phyloP scores from a whole-genome alignment of 139 green algal species.

The Deuterostichococcus epilithicus region DNA sequence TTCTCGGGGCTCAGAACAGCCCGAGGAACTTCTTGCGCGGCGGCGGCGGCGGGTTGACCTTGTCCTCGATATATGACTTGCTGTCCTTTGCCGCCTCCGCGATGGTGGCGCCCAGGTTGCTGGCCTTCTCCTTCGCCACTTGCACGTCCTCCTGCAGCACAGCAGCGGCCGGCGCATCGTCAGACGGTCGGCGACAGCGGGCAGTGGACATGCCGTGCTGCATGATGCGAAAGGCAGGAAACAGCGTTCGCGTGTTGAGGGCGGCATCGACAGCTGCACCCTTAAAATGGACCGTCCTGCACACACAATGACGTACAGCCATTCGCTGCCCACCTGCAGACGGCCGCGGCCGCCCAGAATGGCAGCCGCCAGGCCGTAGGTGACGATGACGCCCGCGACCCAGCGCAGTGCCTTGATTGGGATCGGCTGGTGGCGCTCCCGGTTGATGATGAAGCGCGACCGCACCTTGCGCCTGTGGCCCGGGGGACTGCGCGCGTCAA shows the following conservation, averaged over 20 bases:
- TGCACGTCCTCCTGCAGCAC: background rate
- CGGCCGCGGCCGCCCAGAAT: background rate
- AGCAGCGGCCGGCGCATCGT: too few relatives aligned
- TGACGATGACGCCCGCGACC: background rate
- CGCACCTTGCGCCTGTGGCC: background rate
- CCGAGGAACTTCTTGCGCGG: background rate
- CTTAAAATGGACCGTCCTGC: too few relatives aligned
- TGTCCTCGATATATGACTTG: background rate
- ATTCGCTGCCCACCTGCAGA: background rate
- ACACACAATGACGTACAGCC: too few relatives aligned
- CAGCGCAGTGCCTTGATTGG: background rate
- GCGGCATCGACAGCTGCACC: too few relatives aligned
- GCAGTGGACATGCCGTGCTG: too few relatives aligned
- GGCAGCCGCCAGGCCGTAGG: background rate
- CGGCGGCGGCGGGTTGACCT: background rate
- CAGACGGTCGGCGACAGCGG: too few relatives aligned
- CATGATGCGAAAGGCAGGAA: too few relatives aligned
- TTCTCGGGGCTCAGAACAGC: too few relatives aligned
- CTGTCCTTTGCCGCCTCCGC: background rate
- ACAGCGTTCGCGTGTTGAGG: too few relatives aligned
- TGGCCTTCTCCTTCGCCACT: background rate
- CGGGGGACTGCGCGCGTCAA: background rate
- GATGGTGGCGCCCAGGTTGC: background rate
- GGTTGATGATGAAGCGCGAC: background rate
- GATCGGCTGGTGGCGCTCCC: background rate